These are phyloP conservation scores for Penicillium sp. DNA, from an alignment of 2,329 filamentous ascomycete genomes.

Conservation along the genomic window DNA sequence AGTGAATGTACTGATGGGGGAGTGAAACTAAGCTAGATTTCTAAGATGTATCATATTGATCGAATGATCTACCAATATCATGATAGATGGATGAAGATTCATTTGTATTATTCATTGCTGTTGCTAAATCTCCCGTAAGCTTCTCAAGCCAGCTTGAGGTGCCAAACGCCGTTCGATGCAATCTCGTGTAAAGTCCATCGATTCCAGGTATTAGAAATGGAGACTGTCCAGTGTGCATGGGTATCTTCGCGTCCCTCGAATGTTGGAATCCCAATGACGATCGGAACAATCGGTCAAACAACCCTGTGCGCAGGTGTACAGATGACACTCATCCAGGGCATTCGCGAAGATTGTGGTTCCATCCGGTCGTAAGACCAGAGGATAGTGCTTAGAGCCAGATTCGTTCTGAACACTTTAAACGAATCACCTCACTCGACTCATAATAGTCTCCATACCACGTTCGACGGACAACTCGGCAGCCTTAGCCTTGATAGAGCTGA, in stretches of 20 bases:
- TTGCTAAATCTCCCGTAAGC: constrained; percentile 4
- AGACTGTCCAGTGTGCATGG: not conserved
- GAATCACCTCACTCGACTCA: constrained; percentile 76
- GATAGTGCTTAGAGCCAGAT: not conserved
- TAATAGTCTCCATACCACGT: constrained; percentile 82
- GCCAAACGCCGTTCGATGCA: not conserved
- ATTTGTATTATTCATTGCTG: constrained; percentile 13
- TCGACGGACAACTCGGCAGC: constrained; percentile 81
- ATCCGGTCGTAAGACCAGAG: not conserved
- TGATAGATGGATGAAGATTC: not conserved
- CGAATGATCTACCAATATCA: not conserved
- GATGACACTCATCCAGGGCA: too few relatives aligned
- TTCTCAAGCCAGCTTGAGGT: constrained; percentile 23
- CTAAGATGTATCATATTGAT: not conserved
- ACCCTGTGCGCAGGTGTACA: too few relatives aligned
- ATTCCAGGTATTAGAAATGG: not conserved
- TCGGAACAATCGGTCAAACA: too few relatives aligned
- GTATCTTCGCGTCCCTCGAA: too few relatives aligned
- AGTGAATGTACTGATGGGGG: constrained; percentile 1
- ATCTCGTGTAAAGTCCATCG: too few relatives aligned
- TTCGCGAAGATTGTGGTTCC: not conserved
- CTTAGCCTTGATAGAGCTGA: constrained; percentile 79
- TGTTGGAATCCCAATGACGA: too few relatives aligned
- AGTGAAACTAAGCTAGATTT: not conserved
- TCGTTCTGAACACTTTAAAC: not conserved